Evolutionary conservation across 148 eudicot species (phyloP).

Genomic region (Hydrangea macrophylla): DNA sequence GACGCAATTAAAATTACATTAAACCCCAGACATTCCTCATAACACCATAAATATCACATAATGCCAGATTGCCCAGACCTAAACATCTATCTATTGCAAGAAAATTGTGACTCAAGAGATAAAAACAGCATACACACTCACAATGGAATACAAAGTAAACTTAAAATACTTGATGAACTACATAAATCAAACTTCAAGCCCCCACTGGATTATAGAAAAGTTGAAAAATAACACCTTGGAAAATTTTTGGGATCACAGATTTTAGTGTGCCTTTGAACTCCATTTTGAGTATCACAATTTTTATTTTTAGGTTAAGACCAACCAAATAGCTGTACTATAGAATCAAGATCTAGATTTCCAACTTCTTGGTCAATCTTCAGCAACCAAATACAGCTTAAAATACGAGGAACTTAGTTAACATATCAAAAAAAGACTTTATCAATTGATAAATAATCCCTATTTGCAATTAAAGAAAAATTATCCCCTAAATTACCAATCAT

Average conservation of each 20-base stretch:
- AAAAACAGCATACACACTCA: neutral
- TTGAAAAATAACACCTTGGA: too few species aligned
- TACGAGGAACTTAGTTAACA: neutral
- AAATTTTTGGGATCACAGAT: too few species aligned
- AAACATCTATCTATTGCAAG: constrained; percentile 16
- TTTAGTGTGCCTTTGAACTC: too few species aligned
- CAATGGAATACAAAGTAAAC: too few species aligned
- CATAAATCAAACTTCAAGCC: neutral
- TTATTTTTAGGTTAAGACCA: neutral
- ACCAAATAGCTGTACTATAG: neutral
- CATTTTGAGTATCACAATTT: neutral
- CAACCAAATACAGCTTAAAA: neutral
- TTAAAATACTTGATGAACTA: too few species aligned
- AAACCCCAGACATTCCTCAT: constrained; percentile 11
- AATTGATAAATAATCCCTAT: neutral
- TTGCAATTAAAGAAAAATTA: neutral
- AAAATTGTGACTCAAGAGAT: constrained; percentile 8
- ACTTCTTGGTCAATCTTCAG: too few species aligned
- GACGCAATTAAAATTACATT: constrained; percentile 2
- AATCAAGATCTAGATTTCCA: neutral
- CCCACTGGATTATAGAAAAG: neutral
- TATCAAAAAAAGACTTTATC: neutral
- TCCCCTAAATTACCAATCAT: constrained; percentile 55
- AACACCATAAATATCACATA: constrained; percentile 13
- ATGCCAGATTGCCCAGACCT: constrained; percentile 11